Evolutionary conservation across 306 rosid species (phyloP).

Genomic region (Canavalia ensiformis): DNA sequence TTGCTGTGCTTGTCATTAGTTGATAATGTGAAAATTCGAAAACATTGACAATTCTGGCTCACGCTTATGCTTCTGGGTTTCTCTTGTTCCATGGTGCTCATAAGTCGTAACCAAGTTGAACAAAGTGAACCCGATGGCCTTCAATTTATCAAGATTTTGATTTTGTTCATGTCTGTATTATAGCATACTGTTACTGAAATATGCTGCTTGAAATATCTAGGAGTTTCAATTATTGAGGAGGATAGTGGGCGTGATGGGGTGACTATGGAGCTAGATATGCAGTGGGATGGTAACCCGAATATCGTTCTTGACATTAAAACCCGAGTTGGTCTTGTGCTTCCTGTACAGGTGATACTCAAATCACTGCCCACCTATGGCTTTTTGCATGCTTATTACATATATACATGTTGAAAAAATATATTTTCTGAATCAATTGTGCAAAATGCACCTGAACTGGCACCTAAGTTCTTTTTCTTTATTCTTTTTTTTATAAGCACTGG

Average conservation of each 20-base stretch:
- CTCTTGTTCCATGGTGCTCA: background rate
- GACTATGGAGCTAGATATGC: slow-evolving; percentile 89
- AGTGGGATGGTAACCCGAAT: slow-evolving; percentile 96
- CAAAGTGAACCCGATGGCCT: slow-evolving; percentile 8
- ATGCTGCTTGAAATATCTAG: slow-evolving; percentile 52
- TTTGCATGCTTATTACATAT: slow-evolving; percentile 7
- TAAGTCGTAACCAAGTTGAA: slow-evolving; percentile 19
- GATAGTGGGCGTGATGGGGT: slow-evolving; percentile 65
- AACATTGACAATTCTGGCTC: background rate
- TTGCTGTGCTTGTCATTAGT: background rate
- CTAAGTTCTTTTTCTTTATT: too few species aligned
- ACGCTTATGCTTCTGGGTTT: slow-evolving; percentile 26
- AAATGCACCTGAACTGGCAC: background rate
- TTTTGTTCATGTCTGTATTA: slow-evolving; percentile 31
- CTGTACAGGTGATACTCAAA: slow-evolving; percentile 75
- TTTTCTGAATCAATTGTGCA: slow-evolving; percentile 15
- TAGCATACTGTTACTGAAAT: slow-evolving; percentile 32
- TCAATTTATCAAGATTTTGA: slow-evolving; percentile 34
- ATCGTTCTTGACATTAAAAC: slow-evolving; percentile 86
- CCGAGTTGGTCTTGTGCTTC: slow-evolving; percentile 75
- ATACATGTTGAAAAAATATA: background rate
- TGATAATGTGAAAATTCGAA: background rate
- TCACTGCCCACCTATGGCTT: slow-evolving; percentile 21
- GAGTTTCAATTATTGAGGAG: slow-evolving; percentile 74
- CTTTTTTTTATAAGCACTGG: background rate